Percentiles rank a stretch among this genome's conserved stretches.
These are phyloP conservation scores for Cutaneotrichosporon spelunceum DNA, from an alignment of 1,284 basidiomycete species.

Conservation along the genomic window DNA sequence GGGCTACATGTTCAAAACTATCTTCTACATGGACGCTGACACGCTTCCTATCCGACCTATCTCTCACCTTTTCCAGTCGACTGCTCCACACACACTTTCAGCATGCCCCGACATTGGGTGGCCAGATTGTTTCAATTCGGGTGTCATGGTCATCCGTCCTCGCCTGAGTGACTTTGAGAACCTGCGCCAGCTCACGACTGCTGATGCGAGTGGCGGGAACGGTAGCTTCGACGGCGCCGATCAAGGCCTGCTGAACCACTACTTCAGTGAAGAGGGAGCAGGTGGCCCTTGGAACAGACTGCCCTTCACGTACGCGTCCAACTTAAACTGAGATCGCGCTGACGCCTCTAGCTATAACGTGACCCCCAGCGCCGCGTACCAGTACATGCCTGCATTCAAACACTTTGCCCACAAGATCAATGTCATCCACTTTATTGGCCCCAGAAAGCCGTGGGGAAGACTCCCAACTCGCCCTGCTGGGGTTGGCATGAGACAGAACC, in stretches of 20 bases:
- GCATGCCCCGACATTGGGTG: slow-evolving; percentile 95
- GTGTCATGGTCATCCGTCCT: slow-evolving; percentile 82
- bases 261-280: slow-evolving; percentile 59
- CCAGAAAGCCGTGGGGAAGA: slow-evolving; percentile 85
- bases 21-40: slow-evolving; percentile 95
- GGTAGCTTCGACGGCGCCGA: slow-evolving; percentile 97
- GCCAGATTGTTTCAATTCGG: slow-evolving; percentile 99
- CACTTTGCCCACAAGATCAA: slow-evolving; percentile 85
- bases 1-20: slow-evolving; percentile 70
- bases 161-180: slow-evolving; percentile 75
- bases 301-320: slow-evolving; percentile 65
- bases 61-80: slow-evolving; percentile 76
- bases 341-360: slow-evolving; percentile 69
- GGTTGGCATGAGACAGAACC: slow-evolving; percentile 4
- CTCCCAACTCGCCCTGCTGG: slow-evolving; percentile 61
- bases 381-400: slow-evolving; percentile 94
- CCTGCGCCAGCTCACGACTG: slow-evolving; percentile 55
- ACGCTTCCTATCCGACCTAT: slow-evolving; percentile 83
- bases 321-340: not conserved
- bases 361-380: slow-evolving; percentile 95
- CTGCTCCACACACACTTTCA: slow-evolving; percentile 55
- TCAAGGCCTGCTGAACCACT: slow-evolving; percentile 93
- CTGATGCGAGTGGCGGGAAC: slow-evolving; percentile 48
- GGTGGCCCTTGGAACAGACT: slow-evolving; percentile 83
- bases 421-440: slow-evolving; percentile 90